Percentiles rank a stretch among this genome's conserved stretches.
phyloP scores from a whole-genome alignment of 371 early-diverging fungal species.

The Mortierella sp. region DNA sequence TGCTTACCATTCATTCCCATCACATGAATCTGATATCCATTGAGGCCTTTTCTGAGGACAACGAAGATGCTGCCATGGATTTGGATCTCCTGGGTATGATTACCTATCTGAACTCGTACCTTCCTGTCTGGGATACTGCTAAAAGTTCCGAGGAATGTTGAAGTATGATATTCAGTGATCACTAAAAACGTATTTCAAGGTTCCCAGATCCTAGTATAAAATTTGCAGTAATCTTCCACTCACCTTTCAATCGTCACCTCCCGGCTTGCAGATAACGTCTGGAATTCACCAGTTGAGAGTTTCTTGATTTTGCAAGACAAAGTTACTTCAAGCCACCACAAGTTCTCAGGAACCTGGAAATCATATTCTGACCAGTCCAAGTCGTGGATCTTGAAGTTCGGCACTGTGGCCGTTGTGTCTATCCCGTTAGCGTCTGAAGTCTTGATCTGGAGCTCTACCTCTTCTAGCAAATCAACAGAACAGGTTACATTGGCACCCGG shows the following conservation, averaged over 20 bases:
- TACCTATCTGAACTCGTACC: constrained; percentile 1
- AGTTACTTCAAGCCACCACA: constrained; percentile 37
- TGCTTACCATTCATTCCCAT: constrained; percentile 65
- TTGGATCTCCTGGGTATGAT: constrained; percentile 18
- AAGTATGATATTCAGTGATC: background rate
- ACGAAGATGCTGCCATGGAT: constrained; percentile 43
- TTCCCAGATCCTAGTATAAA: too few relatives aligned
- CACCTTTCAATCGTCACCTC: constrained; percentile 3
- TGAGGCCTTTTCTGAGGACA: constrained; percentile 32
- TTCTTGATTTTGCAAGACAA: constrained; percentile 56
- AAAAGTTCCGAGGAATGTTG: too few relatives aligned
- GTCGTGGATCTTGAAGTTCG: constrained; percentile 45
- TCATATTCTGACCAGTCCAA: constrained; percentile 34
- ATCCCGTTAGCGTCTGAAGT: constrained; percentile 38
- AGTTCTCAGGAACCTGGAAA: constrained; percentile 42
- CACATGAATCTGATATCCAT: constrained; percentile 54
- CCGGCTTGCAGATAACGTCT: constrained; percentile 3
- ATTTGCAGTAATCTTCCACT: background rate
- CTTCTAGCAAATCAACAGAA: constrained; percentile 58
- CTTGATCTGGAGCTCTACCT: constrained; percentile 47
- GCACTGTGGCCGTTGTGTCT: constrained; percentile 39
- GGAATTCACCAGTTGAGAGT: constrained; percentile 27
- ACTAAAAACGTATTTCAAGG: background rate
- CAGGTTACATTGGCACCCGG: constrained; percentile 28
- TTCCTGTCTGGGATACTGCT: constrained; percentile 9